Percentiles rank a stretch among this genome's conserved stretches.
Evolutionary conservation across 371 early-diverging fungal genomes (phyloP).

Genomic region (Mortierella sp.): DNA sequence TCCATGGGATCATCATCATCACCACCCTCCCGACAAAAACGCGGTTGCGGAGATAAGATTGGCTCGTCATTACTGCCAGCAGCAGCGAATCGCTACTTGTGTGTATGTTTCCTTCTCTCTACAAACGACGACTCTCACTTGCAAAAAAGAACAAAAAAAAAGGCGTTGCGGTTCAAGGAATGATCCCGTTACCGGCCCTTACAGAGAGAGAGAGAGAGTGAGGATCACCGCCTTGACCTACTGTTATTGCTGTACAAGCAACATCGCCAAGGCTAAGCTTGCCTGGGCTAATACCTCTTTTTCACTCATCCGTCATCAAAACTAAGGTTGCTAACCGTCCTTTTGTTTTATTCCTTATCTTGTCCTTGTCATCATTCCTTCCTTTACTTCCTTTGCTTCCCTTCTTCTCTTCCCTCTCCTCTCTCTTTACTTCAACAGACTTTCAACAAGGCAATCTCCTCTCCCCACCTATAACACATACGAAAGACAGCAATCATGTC

Average conservation of each 20-base stretch:
- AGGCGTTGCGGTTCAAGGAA: not conserved
- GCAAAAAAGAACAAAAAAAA: not conserved
- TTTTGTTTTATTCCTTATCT: not conserved
- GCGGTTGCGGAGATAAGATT: not conserved
- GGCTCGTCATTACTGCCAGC: not conserved
- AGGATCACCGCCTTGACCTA: not conserved
- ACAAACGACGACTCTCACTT: not conserved
- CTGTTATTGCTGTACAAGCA: not conserved
- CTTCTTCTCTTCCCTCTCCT: not conserved
- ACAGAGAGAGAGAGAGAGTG: not conserved
- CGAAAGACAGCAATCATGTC: not conserved
- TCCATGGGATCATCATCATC: not conserved
- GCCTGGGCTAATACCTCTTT: not conserved
- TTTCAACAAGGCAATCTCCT: not conserved
- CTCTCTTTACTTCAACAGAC: not conserved
- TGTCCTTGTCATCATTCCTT: slow-evolving; percentile 8
- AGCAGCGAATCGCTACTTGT: not conserved
- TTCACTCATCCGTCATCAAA: not conserved
- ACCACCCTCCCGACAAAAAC: not conserved
- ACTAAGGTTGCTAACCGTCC: not conserved
- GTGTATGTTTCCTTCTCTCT: not conserved
- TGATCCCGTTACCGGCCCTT: not conserved
- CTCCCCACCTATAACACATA: not conserved
- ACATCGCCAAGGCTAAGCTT: not conserved
- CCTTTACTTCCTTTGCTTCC: not conserved